A percentile compares a stretch with the other conserved stretches of the same genome.
Conservation (phyloP, 306 rosid species). For the Casuarina glauca region DNA sequence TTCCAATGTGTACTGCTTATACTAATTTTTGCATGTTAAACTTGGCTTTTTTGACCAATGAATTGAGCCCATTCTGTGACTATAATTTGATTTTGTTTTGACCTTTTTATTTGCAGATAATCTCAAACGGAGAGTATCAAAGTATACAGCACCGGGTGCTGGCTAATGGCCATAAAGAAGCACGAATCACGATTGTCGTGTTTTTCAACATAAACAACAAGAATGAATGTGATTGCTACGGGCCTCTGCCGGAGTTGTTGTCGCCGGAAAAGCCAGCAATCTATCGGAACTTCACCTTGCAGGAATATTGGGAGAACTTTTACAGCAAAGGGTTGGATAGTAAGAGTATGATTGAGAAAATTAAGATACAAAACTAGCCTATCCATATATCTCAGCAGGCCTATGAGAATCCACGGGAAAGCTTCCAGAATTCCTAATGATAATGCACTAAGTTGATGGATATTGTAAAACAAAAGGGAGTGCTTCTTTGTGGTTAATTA, state of each 20-base stretch:
- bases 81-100: neutral
- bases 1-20: too few species aligned
- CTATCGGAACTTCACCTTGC: slow-evolving; percentile 23
- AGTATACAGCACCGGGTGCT: slow-evolving; percentile 38
- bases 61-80: too few species aligned
- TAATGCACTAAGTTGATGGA: too few species aligned
- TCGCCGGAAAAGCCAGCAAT: slow-evolving; percentile 26
- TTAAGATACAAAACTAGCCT: slow-evolving; percentile 16
- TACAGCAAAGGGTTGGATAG: slow-evolving; percentile 32
- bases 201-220: slow-evolving; percentile 29
- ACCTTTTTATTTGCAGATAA: slow-evolving; percentile 5
- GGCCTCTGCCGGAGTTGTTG: slow-evolving; percentile 37
- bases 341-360: slow-evolving; percentile 30
- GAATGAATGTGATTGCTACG: slow-evolving; percentile 26
- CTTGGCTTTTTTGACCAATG: too few species aligned
- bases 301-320: slow-evolving; percentile 19
- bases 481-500: too few species aligned
- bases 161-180: slow-evolving; percentile 30
- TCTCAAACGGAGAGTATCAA: slow-evolving; percentile 39
- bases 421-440: too few species aligned
- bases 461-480: too few species aligned
- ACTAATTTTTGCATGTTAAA: too few species aligned
- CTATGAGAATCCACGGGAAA: too few species aligned
- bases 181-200: slow-evolving; percentile 32
- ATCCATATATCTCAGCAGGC: too few species aligned